These are phyloP conservation scores for Globisporangium iwayamae DNA, from an alignment of 352 stramenopile species.

Conservation along the genomic window DNA sequence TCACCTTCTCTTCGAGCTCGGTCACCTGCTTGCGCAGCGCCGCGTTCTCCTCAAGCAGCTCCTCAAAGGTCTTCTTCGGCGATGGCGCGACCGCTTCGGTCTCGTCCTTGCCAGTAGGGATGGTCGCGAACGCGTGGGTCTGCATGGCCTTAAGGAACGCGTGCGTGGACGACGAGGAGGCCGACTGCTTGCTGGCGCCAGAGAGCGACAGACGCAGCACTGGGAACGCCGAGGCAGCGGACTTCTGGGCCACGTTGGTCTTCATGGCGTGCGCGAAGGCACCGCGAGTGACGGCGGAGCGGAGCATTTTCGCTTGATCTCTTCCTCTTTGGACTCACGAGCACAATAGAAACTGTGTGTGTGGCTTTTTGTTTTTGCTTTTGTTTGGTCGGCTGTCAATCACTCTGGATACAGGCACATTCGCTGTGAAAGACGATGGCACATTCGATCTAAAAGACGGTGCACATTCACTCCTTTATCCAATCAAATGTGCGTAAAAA, in stretches of 20 bases:
- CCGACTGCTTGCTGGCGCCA: conserved; percentile 1
- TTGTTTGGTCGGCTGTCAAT: not conserved
- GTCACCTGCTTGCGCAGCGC: conserved; percentile 68
- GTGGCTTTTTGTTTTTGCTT: not conserved
- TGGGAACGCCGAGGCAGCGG: conserved; percentile 5
- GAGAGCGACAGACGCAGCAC: conserved; percentile 16
- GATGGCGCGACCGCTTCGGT: conserved; percentile 11
- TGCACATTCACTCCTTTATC: not conserved
- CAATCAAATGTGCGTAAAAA: not conserved
- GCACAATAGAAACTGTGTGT: not conserved
- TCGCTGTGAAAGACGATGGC: not conserved
- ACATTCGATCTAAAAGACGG: not conserved
- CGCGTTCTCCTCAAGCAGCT: conserved; percentile 74
- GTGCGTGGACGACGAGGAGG: conserved; percentile 1
- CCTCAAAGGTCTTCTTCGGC: conserved; percentile 53
- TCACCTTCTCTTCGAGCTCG: conserved; percentile 48
- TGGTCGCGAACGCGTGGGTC: conserved; percentile 50
- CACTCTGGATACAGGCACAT: not conserved
- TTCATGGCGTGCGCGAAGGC: conserved; percentile 13
- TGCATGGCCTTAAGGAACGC: conserved; percentile 31
- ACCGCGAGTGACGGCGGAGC: conserved; percentile 11
- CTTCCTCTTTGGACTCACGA: not conserved
- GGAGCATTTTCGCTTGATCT: conserved; percentile 10
- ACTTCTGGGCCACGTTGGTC: not conserved
- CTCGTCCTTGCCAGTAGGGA: conserved; percentile 27